Conservation (phyloP, 306 rosid genomes). For the Pachyrhizus erosus region DNA sequence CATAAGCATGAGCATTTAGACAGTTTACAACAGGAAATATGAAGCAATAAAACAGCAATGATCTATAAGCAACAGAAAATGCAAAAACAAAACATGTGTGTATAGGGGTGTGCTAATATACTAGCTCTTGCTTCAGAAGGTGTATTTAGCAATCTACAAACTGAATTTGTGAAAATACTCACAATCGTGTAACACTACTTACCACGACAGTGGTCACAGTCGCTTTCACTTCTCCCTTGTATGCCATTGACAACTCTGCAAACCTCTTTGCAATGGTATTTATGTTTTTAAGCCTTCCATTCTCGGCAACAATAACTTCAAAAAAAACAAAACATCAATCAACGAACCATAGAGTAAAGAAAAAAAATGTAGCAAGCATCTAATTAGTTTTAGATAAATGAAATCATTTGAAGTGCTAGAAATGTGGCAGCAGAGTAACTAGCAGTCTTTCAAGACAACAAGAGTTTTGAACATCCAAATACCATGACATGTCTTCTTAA, state of each 20-base stretch:
- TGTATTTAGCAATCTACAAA: not conserved
- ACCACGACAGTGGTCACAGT: conserved; percentile 84
- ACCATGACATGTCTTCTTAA: conserved; percentile 6
- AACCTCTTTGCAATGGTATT: conserved; percentile 78
- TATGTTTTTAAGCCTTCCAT: conserved; percentile 80
- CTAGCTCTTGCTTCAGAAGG: not conserved
- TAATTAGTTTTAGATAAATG: not conserved
- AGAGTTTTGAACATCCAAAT: conserved; percentile 1
- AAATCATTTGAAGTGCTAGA: not conserved
- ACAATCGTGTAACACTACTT: conserved; percentile 42
- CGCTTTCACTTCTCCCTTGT: conserved; percentile 89
- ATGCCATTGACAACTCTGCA: conserved; percentile 83
- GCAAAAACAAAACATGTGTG: not conserved
- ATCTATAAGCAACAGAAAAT: not conserved
- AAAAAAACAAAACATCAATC: not conserved
- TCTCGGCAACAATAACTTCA: conserved; percentile 72
- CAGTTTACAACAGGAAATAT: not conserved
- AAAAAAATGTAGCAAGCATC: conserved; percentile 19
- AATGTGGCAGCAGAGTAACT: not conserved
- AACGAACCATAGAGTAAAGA: conserved; percentile 13
- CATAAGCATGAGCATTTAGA: not conserved
- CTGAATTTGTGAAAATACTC: not conserved
- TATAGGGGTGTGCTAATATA: not conserved
- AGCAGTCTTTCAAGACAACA: not conserved
- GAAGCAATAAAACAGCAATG: conserved; percentile 2